Percentiles rank a stretch among this genome's conserved stretches.
Evolutionary conservation across 2,329 filamentous ascomycete species (phyloP).

Genomic region (Amauroascus niger): DNA sequence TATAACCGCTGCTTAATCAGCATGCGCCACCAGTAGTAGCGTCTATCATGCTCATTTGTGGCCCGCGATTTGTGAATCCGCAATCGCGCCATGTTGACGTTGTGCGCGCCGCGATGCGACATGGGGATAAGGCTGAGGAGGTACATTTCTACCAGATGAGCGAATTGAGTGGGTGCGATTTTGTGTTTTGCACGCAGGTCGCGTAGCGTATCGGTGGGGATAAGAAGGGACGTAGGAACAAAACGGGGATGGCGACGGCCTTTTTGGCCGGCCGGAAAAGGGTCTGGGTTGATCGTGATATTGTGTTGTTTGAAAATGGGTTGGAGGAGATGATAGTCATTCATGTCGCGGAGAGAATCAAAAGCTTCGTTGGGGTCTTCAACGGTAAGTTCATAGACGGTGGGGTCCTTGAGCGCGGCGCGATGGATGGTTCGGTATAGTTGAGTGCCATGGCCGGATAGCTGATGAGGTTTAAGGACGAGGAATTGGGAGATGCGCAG

Average conservation of each 20-base stretch:
- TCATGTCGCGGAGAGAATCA: slow-evolving; percentile 54
- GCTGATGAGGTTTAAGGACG: slow-evolving; percentile 78
- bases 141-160: slow-evolving; percentile 53
- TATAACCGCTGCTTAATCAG: slow-evolving; percentile 55
- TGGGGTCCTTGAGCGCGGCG: slow-evolving; percentile 55
- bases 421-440: slow-evolving; percentile 75
- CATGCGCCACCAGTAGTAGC: slow-evolving; percentile 57
- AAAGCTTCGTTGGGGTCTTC: slow-evolving; percentile 78
- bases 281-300: slow-evolving; percentile 41
- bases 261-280: slow-evolving; percentile 27
- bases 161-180: slow-evolving; percentile 52
- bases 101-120: slow-evolving; percentile 38
- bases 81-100: slow-evolving; percentile 45
- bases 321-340: slow-evolving; percentile 49
- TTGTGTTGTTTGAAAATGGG: slow-evolving; percentile 41
- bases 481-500: slow-evolving; percentile 88
- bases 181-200: slow-evolving; percentile 46
- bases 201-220: slow-evolving; percentile 43
- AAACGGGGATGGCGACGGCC: slow-evolving; percentile 28
- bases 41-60: slow-evolving; percentile 46
- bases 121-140: slow-evolving; percentile 48
- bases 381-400: slow-evolving; percentile 75
- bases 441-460: slow-evolving; percentile 63
- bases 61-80: slow-evolving; percentile 38
- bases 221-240: slow-evolving; percentile 45